Conservation (phyloP, 2,329 filamentous ascomycete species). For the Claviceps pusilla region DNA sequence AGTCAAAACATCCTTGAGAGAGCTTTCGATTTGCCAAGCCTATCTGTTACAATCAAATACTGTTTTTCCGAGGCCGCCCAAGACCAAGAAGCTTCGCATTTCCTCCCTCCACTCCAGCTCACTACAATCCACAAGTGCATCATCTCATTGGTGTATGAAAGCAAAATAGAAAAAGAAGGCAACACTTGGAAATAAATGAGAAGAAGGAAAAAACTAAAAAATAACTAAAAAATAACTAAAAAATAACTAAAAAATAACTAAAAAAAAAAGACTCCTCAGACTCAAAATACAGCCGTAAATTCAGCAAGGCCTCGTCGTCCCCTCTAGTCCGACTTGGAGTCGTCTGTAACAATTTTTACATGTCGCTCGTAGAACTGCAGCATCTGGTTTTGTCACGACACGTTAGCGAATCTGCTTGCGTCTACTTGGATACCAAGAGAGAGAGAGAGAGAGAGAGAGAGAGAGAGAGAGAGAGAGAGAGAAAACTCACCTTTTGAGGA, state of each 20-base stretch:
- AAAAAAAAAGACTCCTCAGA: neutral
- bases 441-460: too few species aligned
- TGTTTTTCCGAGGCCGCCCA: too few species aligned
- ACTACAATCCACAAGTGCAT: too few species aligned
- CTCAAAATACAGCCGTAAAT: neutral
- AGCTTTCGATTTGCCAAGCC: too few species aligned
- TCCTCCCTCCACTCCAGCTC: too few species aligned
- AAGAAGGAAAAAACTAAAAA: neutral
- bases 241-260: too few species aligned
- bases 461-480: too few species aligned
- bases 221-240: too few species aligned
- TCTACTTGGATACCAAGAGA: neutral
- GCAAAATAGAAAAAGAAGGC: neutral
- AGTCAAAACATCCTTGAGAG: too few species aligned
- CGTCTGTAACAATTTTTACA: slow-evolving; percentile 35
- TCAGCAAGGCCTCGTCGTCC: neutral
- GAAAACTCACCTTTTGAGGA: slow-evolving; percentile 52
- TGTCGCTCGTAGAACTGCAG: slow-evolving; percentile 44
- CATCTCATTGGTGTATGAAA: too few species aligned
- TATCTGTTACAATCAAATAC: too few species aligned
- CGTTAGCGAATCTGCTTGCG: neutral
- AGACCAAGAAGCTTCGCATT: too few species aligned
- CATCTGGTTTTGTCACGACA: slow-evolving; percentile 27
- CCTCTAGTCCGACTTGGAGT: slow-evolving; percentile 10
- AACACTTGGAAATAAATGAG: neutral